phyloP scores from a whole-genome alignment of 345 rosid species.

The Rhizophora mangle region DNA sequence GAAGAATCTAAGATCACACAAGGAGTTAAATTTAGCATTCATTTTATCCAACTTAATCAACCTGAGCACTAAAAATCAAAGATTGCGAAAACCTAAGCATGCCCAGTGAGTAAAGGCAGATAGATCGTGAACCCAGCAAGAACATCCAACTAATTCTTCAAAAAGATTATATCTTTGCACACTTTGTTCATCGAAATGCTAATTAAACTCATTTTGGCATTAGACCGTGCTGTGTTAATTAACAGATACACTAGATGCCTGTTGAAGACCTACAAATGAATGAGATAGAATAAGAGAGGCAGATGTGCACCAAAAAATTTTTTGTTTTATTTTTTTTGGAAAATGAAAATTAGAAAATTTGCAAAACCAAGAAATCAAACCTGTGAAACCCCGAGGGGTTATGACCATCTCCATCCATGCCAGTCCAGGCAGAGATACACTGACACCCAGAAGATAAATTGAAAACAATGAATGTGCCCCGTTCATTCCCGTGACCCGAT shows the following conservation, averaged over 20 bases:
- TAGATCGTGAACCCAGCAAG: no score
- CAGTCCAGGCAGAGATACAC: not conserved
- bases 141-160: no score
- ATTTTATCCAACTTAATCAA: no score
- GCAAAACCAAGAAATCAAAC: conserved; percentile 26
- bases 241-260: not conserved
- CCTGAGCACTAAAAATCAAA: no score
- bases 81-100: no score
- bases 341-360: not conserved
- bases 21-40: no score
- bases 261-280: not conserved
- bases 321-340: not conserved
- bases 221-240: no score
- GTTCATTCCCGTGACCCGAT: not conserved
- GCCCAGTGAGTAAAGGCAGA: no score
- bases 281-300: not conserved
- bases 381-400: conserved; percentile 37
- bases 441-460: not conserved
- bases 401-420: conserved; percentile 34
- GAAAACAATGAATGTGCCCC: not conserved
- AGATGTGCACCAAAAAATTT: not conserved
- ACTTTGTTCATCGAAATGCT: no score
- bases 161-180: no score
- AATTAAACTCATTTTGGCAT: no score
- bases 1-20: no score